Conservation (phyloP, 176 grass and related monocot species). For the Phoenix dactylifera region DNA sequence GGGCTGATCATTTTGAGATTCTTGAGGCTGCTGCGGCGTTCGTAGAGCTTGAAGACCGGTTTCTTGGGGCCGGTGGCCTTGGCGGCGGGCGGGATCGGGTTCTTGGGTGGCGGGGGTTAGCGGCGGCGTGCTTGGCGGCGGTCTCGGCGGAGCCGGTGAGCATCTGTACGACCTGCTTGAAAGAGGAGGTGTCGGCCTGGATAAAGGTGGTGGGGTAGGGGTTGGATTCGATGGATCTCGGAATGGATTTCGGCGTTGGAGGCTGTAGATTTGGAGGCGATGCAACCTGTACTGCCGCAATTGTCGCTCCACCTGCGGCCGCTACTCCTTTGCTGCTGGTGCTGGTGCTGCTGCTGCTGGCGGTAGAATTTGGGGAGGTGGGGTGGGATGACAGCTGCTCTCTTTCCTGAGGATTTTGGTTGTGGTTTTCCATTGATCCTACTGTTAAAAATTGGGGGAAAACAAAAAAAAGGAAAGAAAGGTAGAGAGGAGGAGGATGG, state of each 20-base stretch:
- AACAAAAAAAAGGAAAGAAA: too few species aligned
- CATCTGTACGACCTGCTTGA: slow-evolving; percentile 81
- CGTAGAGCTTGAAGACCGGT: slow-evolving; percentile 94
- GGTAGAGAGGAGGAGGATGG: too few species aligned
- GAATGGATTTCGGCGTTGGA: background rate
- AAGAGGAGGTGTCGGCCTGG: slow-evolving; percentile 52
- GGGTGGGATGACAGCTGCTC: background rate
- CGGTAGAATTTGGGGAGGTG: slow-evolving; percentile 13
- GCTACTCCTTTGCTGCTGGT: slow-evolving; percentile 10
- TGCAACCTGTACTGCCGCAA: background rate
- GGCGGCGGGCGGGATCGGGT: slow-evolving; percentile 4
- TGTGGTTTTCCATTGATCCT: too few species aligned
- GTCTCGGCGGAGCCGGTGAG: slow-evolving; percentile 65
- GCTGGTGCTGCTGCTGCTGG: slow-evolving; percentile 30
- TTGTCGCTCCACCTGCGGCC: slow-evolving; percentile 12
- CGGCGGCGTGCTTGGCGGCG: slow-evolving; percentile 23
- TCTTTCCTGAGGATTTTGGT: too few species aligned
- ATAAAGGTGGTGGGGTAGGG: slow-evolving; percentile 59
- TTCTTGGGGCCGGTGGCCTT: slow-evolving; percentile 65
- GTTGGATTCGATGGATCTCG: slow-evolving; percentile 15
- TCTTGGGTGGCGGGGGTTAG: background rate
- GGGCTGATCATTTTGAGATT: slow-evolving; percentile 96
- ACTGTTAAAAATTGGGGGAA: too few species aligned
- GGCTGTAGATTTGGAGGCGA: background rate
- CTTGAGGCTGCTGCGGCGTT: slow-evolving; percentile 70